A percentile compares a stretch with the other conserved stretches of the same genome.
Evolutionary conservation across 208 protist genomes (phyloP).

Genomic region (Acanthamoeba lenticulata): DNA sequence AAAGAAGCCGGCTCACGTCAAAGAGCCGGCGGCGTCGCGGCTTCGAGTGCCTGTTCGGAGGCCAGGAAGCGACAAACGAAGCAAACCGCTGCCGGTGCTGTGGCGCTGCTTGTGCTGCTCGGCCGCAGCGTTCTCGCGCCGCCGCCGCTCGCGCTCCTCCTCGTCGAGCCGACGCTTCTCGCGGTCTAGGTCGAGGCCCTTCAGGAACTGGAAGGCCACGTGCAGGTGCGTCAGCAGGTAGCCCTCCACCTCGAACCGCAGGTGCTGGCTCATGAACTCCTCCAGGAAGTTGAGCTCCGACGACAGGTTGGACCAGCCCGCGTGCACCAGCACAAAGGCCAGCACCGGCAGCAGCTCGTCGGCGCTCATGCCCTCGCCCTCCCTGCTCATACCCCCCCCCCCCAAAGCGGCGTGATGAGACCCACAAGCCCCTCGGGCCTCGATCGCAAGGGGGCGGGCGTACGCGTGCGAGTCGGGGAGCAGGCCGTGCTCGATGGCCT

Average conservation of each 20-base stretch:
- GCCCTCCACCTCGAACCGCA: conserved; percentile 45
- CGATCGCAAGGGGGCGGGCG: not conserved
- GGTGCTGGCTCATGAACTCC: conserved; percentile 50
- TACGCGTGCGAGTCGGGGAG: not conserved
- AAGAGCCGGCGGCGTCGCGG: not conserved
- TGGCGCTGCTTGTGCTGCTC: not conserved
- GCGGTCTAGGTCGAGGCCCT: not conserved
- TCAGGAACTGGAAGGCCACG: conserved; percentile 9
- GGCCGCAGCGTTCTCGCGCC: not conserved
- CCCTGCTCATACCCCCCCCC: not conserved
- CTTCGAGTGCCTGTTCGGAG: not conserved
- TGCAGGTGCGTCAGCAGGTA: conserved; percentile 52
- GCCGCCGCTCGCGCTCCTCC: not conserved
- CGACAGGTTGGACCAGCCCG: not conserved
- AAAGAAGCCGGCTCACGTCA: not conserved
- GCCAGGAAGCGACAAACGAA: not conserved
- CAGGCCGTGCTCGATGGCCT: conserved; percentile 22
- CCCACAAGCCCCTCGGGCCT: no score
- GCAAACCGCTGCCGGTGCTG: not conserved
- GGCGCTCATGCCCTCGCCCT: not conserved
- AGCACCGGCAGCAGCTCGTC: conserved; percentile 46
- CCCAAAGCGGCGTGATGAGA: not conserved
- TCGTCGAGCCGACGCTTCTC: not conserved
- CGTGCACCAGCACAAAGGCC: not conserved
- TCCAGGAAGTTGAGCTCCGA: conserved; percentile 44